phyloP scores from a whole-genome alignment of 2,329 filamentous ascomycete species.

The Waltergamsia citrina region DNA sequence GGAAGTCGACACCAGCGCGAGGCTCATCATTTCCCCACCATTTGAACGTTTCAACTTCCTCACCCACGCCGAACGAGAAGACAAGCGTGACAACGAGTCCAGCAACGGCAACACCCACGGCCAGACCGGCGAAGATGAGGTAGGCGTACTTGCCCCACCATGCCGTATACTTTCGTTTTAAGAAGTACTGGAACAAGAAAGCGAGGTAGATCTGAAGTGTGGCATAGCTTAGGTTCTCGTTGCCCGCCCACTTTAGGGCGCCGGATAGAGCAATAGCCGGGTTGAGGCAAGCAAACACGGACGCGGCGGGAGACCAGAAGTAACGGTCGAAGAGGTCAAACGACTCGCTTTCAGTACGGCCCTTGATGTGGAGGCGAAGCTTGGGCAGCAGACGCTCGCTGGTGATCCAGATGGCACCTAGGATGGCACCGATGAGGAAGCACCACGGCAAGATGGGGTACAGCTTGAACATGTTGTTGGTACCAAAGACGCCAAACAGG shows the following conservation, averaged over 20 bases:
- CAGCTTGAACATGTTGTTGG: constrained; percentile 13
- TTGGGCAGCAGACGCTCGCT: constrained; percentile 14
- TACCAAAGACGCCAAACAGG: constrained; percentile 13
- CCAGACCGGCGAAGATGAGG: constrained; percentile 14
- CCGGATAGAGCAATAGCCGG: constrained; percentile 28
- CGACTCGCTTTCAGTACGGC: constrained; percentile 7
- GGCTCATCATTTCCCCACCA: constrained; percentile 8
- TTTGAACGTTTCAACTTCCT: constrained; percentile 3
- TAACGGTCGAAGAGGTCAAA: constrained; percentile 11
- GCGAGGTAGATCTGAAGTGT: constrained; percentile 17
- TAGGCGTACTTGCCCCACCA: constrained; percentile 19
- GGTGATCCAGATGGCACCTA: constrained; percentile 16
- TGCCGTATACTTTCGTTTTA: constrained; percentile 14
- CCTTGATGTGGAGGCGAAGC: constrained; percentile 7
- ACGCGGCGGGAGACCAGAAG: constrained; percentile 12
- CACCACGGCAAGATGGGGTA: constrained; percentile 17
- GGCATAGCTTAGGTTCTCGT: constrained; percentile 17
- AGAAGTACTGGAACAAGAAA: constrained; percentile 15
- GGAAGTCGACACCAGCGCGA: constrained; percentile 9
- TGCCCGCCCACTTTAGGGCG: constrained; percentile 16
- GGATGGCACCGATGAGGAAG: constrained; percentile 21
- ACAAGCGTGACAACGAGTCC: constrained; percentile 9
- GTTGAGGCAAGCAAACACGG: constrained; percentile 33
- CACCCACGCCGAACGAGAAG: constrained; percentile 10
- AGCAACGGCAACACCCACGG: constrained; percentile 9